phyloP scores from a whole-genome alignment of 176 grass and related monocot species.

The Dendrocalamus sinicus region DNA sequence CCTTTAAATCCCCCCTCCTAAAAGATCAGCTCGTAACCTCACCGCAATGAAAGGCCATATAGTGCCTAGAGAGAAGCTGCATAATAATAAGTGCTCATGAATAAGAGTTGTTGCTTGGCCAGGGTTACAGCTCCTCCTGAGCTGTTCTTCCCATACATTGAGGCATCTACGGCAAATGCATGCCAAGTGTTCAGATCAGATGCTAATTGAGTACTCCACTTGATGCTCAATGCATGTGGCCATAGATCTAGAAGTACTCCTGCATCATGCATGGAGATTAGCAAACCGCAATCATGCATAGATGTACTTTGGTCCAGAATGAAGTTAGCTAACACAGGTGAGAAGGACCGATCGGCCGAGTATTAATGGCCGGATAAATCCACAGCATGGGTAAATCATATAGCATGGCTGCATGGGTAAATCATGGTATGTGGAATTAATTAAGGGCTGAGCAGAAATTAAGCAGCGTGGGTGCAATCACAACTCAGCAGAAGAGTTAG shows the following conservation, averaged over 20 bases:
- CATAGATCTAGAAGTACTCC: neutral
- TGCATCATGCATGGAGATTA: neutral
- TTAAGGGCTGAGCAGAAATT: constrained; percentile 11
- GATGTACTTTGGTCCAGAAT: neutral
- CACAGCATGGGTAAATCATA: neutral
- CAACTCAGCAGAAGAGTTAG: constrained; percentile 37
- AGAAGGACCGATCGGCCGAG: neutral
- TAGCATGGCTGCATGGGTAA: neutral
- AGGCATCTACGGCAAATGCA: neutral
- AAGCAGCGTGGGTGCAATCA: constrained; percentile 41
- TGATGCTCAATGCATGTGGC: neutral
- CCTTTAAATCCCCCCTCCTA: constrained; percentile 31
- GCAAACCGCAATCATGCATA: neutral
- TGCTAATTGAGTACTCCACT: neutral
- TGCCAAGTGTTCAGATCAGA: constrained; percentile 7
- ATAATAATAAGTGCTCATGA: constrained; percentile 46
- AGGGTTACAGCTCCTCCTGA: constrained; percentile 37
- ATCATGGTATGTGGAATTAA: neutral
- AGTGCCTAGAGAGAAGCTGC: constrained; percentile 49
- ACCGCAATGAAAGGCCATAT: constrained; percentile 41
- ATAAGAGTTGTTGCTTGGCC: constrained; percentile 46
- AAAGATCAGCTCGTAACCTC: constrained; percentile 63
- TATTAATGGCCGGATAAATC: neutral
- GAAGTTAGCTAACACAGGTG: neutral
- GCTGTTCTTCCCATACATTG: constrained; percentile 32